Evolutionary conservation across 2,329 filamentous ascomycete genomes (phyloP).

Genomic region (Coleophoma eucalyptorum): DNA sequence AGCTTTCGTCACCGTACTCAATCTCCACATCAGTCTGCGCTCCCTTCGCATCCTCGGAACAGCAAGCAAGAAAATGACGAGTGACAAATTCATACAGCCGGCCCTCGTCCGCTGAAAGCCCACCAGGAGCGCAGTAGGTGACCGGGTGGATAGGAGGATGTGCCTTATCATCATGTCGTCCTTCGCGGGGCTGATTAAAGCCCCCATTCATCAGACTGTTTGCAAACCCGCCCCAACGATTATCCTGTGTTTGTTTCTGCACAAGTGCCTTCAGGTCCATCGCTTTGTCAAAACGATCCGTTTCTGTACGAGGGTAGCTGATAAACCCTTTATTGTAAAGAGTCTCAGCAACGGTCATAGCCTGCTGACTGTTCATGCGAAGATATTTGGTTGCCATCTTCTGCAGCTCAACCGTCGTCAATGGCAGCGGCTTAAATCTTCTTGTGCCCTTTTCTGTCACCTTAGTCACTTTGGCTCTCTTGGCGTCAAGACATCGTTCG

Average conservation of each 20-base stretch:
- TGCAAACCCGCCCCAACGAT: constrained; percentile 77
- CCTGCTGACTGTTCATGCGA: constrained; percentile 83
- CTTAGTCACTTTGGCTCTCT: constrained; percentile 74
- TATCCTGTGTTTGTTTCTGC: constrained; percentile 77
- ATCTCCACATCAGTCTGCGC: constrained; percentile 83
- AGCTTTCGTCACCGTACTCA: constrained; percentile 76
- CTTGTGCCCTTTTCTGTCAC: constrained; percentile 88
- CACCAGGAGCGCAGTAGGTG: constrained; percentile 65
- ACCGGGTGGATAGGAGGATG: constrained; percentile 97
- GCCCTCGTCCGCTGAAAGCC: constrained; percentile 63
- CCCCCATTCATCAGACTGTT: constrained; percentile 69
- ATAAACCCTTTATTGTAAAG: constrained; percentile 96
- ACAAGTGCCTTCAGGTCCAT: constrained; percentile 81
- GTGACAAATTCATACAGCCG: constrained; percentile 90
- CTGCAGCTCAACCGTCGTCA: constrained; percentile 94
- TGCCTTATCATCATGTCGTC: constrained; percentile 90
- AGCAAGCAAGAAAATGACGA: constrained; percentile 90
- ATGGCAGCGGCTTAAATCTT: constrained; percentile 88
- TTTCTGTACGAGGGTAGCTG: constrained; percentile 96
- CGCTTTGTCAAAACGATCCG: constrained; percentile 86
- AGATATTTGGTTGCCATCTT: constrained; percentile 90
- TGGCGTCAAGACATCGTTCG: constrained; percentile 77
- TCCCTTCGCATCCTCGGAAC: constrained; percentile 90
- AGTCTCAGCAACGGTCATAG: constrained; percentile 83
- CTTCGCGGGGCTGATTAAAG: constrained; percentile 78